Evolutionary conservation across 495 filamentous ascomycete genomes (phyloP), one percentile per base, ranked within the genome.

Genomic region (Parmelia sp.): DNA sequence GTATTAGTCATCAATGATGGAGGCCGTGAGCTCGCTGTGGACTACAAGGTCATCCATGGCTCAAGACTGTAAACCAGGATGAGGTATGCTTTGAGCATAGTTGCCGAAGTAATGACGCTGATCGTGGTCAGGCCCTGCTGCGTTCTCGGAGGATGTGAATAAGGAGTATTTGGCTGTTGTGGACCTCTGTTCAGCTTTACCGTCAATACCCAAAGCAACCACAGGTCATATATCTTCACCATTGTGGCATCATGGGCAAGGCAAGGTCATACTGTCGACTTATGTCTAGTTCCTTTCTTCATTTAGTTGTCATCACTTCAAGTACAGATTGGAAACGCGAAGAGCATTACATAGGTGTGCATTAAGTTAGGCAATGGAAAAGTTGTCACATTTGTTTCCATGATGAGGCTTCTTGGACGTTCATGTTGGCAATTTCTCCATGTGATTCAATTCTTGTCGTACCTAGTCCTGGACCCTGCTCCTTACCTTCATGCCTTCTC

Each of bases 31-130:
- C 84, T 98, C 74, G 94, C 90, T 68, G 94, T 98, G 67, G 94
- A 98, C 86, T 96, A 92, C 87, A 97, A 96, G 86, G 88, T 97
- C 71, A 89, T 97, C 74, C 95, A 97, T 75, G 85, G 84, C 64
- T 86, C 83, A 65, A 79, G 85, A 65, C 77, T 89, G 78, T 89
- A 86, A 65, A 59, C 19, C 19, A 19, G 19, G 39, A 58, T 37
- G 23, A 19, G 37, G 53, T 57, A 39, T 14, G n/a, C n/a, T 3
- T 4, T 9, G 53, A 12, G 4, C 23, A 37, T 15, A 42, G 29
- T n/a, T 14, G 25, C 27, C 1, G 29, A 25, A 55, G 21, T n/a
- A 10, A 10, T 53, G 7, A 27, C 56, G 17, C 60, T 62, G 47
- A 62, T 39, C 39, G 9, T 3, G 11, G 56, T 23, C 35, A 55